Conservation (phyloP, 148 eudicot species). For the Oxyria digyna region DNA sequence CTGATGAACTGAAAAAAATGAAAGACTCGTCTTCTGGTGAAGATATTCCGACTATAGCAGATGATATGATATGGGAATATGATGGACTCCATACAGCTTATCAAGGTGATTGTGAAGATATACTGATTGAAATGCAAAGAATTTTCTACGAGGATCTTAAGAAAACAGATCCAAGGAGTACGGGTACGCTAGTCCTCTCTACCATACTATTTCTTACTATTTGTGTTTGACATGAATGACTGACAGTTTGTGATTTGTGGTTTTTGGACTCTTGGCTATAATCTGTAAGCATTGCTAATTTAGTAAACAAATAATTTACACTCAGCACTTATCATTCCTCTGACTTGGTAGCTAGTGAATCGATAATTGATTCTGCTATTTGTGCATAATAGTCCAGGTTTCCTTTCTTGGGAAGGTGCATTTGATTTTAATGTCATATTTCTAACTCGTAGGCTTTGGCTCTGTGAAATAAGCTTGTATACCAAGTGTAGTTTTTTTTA, state of each 20-base stretch:
- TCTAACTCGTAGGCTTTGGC: neutral
- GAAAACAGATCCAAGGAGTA: constrained; percentile 17
- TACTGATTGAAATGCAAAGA: constrained; percentile 83
- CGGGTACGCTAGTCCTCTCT: constrained; percentile 21
- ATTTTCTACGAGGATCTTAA: constrained; percentile 84
- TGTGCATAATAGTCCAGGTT: neutral
- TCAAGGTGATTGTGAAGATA: constrained; percentile 85
- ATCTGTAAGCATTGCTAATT: neutral
- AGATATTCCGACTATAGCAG: constrained; percentile 18
- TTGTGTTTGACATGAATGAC: neutral
- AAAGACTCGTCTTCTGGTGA: constrained; percentile 27
- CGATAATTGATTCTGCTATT: neutral
- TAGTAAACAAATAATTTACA: neutral
- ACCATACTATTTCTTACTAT: neutral
- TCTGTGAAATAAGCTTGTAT: neutral
- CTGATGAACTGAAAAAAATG: constrained; percentile 64
- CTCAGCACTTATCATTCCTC: neutral
- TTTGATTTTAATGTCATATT: neutral
- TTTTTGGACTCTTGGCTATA: neutral
- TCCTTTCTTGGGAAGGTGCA: neutral
- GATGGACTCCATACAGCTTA: constrained; percentile 59
- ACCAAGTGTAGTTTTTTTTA: neutral
- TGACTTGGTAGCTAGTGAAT: neutral
- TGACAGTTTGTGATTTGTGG: neutral
- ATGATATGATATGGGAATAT: constrained; percentile 79